Evolutionary conservation across 2,329 filamentous ascomycete species (phyloP), one percentile per base, ranked within the genome.

Genomic region (Chrysosporium queenslandicum): DNA sequence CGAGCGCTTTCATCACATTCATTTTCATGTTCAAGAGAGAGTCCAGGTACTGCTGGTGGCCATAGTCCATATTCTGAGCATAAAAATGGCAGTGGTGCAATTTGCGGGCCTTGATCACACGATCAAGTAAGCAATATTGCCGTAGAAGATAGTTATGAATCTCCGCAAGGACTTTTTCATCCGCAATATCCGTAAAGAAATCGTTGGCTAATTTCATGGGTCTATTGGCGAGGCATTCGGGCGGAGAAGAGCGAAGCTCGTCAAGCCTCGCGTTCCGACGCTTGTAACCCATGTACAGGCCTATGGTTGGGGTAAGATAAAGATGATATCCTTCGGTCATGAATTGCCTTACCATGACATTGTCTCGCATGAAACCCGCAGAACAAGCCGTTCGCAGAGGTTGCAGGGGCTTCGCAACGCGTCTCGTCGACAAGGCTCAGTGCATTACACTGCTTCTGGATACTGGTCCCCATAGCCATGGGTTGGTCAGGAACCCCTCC

Each of bases 271-370:
- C 64, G 59, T 75, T 76, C 39, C 73, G 71, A 45, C 16, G 40
- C 30, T 76, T 76, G 61, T 77, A 77, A 7, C 74, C 74, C 47
- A 67, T 66, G 59, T 77, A 77, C 3, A 77, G 63, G 4, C 58
- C 59, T 60, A 39, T 14, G 16, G 6, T 14, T 25, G 29, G 46
- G 40, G 12, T 45, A n/a, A 29, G 41, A 12, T 29, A 23, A 14
- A n/a, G n/a, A 12, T 20, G 9, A 37, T 16, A 9, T 43, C 14
- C 36, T 25, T 20, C 12, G 18, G n/a, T 21, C 20, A 27, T 52
- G 16, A 21, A 21, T 25, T 12, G 12, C 39, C 52, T 29, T 52
- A 57, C 69, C 70, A 57, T 70, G 64, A 53, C 66, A 71, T 57
- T 73, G 70, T 51, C 63, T 67, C 0, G 69, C 68, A 55, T 72